A percentile compares a stretch with the other conserved stretches of the same genome.
phyloP scores from a whole-genome alignment of 176 grass and related monocot genomes.

The Hsuehochloa calcarea region DNA sequence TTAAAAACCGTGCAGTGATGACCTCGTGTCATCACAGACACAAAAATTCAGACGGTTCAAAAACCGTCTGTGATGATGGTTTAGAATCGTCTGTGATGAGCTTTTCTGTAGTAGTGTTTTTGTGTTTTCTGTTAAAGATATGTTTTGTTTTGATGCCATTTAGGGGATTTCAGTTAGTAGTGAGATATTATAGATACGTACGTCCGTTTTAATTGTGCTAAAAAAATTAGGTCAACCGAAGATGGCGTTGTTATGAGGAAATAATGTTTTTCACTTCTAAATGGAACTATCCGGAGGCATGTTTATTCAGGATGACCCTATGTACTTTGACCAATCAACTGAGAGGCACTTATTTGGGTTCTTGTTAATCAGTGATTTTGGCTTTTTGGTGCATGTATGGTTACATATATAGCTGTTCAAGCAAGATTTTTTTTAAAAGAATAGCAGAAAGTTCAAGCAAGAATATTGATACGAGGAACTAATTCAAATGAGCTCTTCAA shows the following conservation, averaged over 20 bases:
- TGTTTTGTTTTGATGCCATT: not conserved
- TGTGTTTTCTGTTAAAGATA: too few relatives aligned
- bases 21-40: too few relatives aligned
- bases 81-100: too few relatives aligned
- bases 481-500: too few relatives aligned
- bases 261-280: not conserved
- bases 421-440: not conserved
- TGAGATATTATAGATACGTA: not conserved
- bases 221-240: not conserved
- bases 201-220: not conserved
- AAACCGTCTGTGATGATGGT: too few relatives aligned
- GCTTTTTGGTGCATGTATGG: not conserved
- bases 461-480: not conserved
- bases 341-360: too few relatives aligned
- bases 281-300: not conserved
- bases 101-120: too few relatives aligned
- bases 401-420: not conserved
- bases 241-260: not conserved
- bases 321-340: not conserved
- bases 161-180: not conserved
- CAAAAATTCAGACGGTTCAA: too few relatives aligned
- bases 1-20: too few relatives aligned
- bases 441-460: not conserved
- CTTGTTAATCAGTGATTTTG: not conserved
- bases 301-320: too few relatives aligned